Conservation (phyloP, 2,329 filamentous ascomycete species). For the Diaporthe capsici region DNA sequence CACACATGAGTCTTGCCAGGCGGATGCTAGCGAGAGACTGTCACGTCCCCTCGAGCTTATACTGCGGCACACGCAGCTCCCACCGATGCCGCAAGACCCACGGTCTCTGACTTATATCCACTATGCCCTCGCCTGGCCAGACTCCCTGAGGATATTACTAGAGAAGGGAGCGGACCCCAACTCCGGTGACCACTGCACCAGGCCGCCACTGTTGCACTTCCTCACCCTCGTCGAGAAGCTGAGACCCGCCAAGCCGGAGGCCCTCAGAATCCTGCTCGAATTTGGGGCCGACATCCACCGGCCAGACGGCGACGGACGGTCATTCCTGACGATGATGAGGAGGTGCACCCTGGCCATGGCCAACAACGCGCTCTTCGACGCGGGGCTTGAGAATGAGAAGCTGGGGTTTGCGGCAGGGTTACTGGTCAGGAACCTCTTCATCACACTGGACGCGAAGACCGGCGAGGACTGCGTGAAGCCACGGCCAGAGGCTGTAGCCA, state of each 20-base stretch:
- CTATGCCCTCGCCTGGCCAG: background rate
- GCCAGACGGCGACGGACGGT: background rate
- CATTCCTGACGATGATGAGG: background rate
- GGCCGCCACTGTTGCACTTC: background rate
- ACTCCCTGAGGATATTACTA: background rate
- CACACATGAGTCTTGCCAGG: background rate
- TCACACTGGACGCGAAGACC: background rate
- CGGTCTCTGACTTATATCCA: background rate
- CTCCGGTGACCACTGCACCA: background rate
- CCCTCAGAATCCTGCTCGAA: background rate
- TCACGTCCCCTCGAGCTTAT: background rate
- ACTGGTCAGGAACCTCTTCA: background rate
- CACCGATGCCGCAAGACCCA: background rate
- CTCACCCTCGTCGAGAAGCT: too few species aligned
- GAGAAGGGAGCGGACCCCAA: conserved; percentile 3
- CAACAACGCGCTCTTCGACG: background rate
- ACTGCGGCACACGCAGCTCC: background rate
- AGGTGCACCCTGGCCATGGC: background rate
- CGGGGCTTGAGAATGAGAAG: background rate
- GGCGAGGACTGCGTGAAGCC: background rate
- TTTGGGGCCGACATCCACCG: background rate
- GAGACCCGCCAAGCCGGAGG: background rate
- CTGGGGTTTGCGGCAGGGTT: background rate
- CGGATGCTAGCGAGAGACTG: background rate
- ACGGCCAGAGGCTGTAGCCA: too few species aligned